phyloP scores from a whole-genome alignment of 2,329 filamentous ascomycete species.

The Clonostachys chloroleuca region DNA sequence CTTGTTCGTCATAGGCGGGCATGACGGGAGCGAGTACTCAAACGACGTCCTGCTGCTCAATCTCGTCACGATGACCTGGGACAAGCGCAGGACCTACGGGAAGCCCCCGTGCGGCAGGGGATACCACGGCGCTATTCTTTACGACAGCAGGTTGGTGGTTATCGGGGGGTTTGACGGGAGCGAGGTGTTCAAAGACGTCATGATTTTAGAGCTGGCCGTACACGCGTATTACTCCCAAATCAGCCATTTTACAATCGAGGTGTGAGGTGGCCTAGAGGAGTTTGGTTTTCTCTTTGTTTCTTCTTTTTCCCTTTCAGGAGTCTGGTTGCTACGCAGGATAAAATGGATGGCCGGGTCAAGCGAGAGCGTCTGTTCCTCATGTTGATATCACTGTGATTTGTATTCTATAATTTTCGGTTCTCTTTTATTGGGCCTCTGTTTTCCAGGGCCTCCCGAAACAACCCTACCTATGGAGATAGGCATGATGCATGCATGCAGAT shows the following conservation, averaged over 20 bases:
- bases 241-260: conserved; percentile 67
- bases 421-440: no score
- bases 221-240: conserved; percentile 72
- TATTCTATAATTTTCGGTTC: no score
- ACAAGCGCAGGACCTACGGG: conserved; percentile 61
- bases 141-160: conserved; percentile 60
- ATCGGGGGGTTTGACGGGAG: conserved; percentile 66
- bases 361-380: no score
- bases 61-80: conserved; percentile 71
- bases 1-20: conserved; percentile 65
- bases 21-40: conserved; percentile 66
- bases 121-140: conserved; percentile 62
- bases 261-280: conserved; percentile 26
- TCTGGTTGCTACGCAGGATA: no score
- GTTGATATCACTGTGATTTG: no score
- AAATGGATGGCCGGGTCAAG: no score
- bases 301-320: conserved; percentile 3
- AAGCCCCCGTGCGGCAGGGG: conserved; percentile 58
- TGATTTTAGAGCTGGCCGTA: conserved; percentile 63
- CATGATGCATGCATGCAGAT: no score
- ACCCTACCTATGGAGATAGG: no score
- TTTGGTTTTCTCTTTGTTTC: conserved; percentile 7
- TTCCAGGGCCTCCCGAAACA: no score
- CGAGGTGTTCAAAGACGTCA: conserved; percentile 65
- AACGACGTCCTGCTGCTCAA: conserved; percentile 67